Base-by-base conservation (phyloP, 768 basidiomycete species). In the Udeniomyces megalosporus region DNA sequence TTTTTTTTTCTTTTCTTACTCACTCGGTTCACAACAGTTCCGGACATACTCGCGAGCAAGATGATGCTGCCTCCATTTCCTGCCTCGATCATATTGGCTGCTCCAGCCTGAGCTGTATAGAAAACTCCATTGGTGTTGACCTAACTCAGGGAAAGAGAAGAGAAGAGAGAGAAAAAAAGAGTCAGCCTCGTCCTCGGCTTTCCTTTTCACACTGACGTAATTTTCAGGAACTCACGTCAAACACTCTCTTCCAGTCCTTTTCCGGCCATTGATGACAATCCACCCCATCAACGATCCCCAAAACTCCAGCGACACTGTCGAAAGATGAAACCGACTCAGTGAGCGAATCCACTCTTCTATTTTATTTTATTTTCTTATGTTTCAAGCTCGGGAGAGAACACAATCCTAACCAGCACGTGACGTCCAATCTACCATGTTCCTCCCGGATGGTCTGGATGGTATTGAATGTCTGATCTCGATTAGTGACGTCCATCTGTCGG, bases 401-500 rank as follows among this genome's bases (percentile, higher is more conserved):
- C n/a, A n/a, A n/a, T n/a, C n/a, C n/a, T n/a, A n/a, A 3, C 86
- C 86, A 62, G 88, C 72, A 67, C 84, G 85, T 17, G n/a, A 83
- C 77, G 70, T 89, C 86, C 75, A 88, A 78, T 66, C 85, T 75
- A 20, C 80, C 78, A 65, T 88, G 86, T 66, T 74, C 76, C 62
- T 84, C 77, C 0, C 81, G 84, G 50, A 88, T 82, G 67, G 77
- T 76, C 69, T 79, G 74, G 17, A 74, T 81, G 55, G 75, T 71
- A 49, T 74, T 76, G 83, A 84, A 85, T 68, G 83, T 70, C 44
- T 69, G 67, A 49, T 76, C 71, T 75, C 87, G 85, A 66, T 85
- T 75, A 54, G 78, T 79, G 60, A 86, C 85, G 65, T 87, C 81
- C 31, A 77, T 79, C 48, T 75, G 75, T 56, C 83, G 71, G 71